phyloP scores from a whole-genome alignment of 768 basidiomycete genomes.

The Kwoniella newhampshirensis region DNA sequence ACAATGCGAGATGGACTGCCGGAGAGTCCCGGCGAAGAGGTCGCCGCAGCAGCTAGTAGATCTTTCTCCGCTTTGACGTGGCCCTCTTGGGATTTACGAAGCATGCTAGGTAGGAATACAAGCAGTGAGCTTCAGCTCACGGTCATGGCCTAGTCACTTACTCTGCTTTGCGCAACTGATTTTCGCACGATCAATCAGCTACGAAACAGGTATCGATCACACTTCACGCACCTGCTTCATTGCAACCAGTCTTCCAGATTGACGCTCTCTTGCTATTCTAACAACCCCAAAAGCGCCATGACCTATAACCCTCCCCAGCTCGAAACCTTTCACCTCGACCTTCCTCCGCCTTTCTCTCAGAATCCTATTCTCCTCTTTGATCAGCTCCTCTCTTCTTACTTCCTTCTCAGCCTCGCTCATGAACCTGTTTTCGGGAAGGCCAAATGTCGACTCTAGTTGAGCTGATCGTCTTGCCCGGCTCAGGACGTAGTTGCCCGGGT shows the following conservation, averaged over 20 bases:
- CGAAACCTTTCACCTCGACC: conserved; percentile 80
- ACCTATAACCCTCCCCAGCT: conserved; percentile 88
- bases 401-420: conserved; percentile 71
- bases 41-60: conserved; percentile 81
- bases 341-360: conserved; percentile 78
- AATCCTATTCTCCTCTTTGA: conserved; percentile 84
- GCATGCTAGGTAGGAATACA: conserved; percentile 72
- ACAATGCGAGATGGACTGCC: conserved; percentile 88
- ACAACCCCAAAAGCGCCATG: conserved; percentile 98
- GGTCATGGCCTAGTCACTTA: conserved; percentile 15
- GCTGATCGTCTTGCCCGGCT: conserved; percentile 79
- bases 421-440: conserved; percentile 50
- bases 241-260: conserved; percentile 77
- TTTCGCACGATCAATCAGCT: background rate
- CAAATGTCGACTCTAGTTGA: conserved; percentile 84
- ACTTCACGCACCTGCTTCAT: conserved; percentile 82
- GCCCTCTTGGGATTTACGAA: conserved; percentile 94
- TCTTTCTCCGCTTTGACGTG: conserved; percentile 96
- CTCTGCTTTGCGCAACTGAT: conserved; percentile 52
- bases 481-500: conserved; percentile 76
- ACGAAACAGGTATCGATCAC: conserved; percentile 16
- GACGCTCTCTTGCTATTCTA: conserved; percentile 79
- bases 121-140: too few relatives aligned
- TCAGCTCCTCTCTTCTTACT: conserved; percentile 70
- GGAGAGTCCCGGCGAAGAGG: conserved; percentile 45